Base-by-base conservation (phyloP, 2,329 filamentous ascomycete genomes). In the Aspergillus caelatus region DNA sequence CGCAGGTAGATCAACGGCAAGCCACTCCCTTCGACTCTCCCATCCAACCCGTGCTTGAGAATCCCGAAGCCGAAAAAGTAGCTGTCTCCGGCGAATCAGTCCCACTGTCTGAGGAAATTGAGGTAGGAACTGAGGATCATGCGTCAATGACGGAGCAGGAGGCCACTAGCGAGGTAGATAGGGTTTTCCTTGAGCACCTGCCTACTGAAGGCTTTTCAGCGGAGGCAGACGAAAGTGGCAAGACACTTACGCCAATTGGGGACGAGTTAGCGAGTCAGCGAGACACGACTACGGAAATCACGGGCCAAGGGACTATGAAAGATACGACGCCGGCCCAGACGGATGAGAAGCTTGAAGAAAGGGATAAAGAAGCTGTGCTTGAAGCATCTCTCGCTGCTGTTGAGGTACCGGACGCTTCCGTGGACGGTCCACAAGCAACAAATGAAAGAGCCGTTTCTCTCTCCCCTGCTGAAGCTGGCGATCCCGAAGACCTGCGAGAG, bases 1-100 rank as follows among this genome's bases (percentile, higher is more conserved):
- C 74, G 76, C 78, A 80, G 78, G 77, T 80, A 78, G 75, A 79
- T 71, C 72, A 75, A 71, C 69, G 75, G 65, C 71, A 72, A 72
- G 70, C 72, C 68, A 73, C 65, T 72, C 71, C 70, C 68, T 73
- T 66, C 71, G 71, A 71, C 68, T 74, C 66, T 72, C 71, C 70
- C 71, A 69, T 69, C 72, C 71, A 70, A 56, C 68, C 65, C 71
- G 72, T 69, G 68, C 70, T 65, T 77, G 70, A 76, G 60, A 68
- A 65, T 64, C 62, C 56, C 58, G 61, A 66, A 57, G 21, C 54
- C 63, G 60, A 65, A 21, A 50, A 60, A 28, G 46, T 32, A 41
- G 60, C 63, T 67, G 62, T 69, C 62, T 63, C 66, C 66, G 65
- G 61, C 60, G 70, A 74, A 65, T 57, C 30, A 46, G 32, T n/a